Base-by-base conservation (phyloP, 192 early-diverging fungal genomes). In the Coemansia sp. region DNA sequence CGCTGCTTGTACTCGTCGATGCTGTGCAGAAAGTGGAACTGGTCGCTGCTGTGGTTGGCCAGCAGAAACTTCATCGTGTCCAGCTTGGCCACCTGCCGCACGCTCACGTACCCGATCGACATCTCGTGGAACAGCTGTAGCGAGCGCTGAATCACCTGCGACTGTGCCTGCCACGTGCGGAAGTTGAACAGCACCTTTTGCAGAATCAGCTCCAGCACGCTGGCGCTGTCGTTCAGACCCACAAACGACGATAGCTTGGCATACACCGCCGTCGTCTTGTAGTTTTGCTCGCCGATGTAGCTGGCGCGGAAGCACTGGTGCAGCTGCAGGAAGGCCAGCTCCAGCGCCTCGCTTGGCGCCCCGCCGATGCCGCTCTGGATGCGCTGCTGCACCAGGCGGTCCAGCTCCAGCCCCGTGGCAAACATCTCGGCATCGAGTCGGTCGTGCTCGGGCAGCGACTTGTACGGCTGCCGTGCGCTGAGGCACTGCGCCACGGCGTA, bases 391-490 rank as follows among this genome's bases (percentile, higher is more conserved):
- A 81, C 72, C 20, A 89, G 72, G 20, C 87, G 77, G 53, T 91
- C 83, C 24, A 91, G 75, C 43, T 87, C 80, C 15, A 89, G 64
- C 4, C 78, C 84, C 18, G 84, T 83, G 19, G 79, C 77, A 32
- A 83, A 80, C 63, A 90, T 44, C 23, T 90, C 85, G 9, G 86
- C 90, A 57, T 95, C 92, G 28, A 84, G 68, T 18, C 64, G 49
- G 69, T 95, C 91, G 43, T 90, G 81, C 44, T 92, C 90, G 14
- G 87, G 82, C n/a, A 85, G 72, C 45, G 79, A 85, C 58, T 85
- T 77, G 63, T 82, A 89, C 18, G 85, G 81, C 81, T 81, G 79
- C 34, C 91, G 70, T n/a, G 77, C 84, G 5, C 84, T 82, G 35
- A 94, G 68, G 43, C 80, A 80, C 43, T 78, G 69, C 2, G 80